A percentile compares a stretch with the other conserved stretches of the same genome.
These are phyloP conservation scores for Oryza glumipatula DNA, from an alignment of 176 grass and related monocot species.

Conservation along the genomic window DNA sequence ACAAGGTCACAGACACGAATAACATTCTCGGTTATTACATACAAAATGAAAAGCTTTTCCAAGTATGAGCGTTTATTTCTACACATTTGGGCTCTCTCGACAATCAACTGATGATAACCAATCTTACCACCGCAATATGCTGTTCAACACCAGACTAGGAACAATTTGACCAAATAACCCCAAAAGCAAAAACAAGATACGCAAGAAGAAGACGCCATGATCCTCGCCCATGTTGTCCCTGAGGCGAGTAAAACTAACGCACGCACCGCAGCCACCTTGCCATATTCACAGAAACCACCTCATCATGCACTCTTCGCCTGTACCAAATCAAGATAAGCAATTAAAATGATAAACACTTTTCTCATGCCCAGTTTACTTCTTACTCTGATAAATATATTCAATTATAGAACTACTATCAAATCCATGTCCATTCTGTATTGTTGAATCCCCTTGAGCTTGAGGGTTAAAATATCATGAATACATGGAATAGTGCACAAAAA, in stretches of 20 bases:
- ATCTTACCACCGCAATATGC: constrained; percentile 40
- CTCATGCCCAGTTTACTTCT: background rate
- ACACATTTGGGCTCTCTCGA: constrained; percentile 34
- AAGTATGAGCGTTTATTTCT: constrained; percentile 48
- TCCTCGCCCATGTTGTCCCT: constrained; percentile 25
- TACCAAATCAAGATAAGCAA: background rate
- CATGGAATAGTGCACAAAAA: background rate
- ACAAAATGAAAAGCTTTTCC: constrained; percentile 32
- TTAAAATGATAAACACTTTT: background rate
- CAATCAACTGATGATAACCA: constrained; percentile 30
- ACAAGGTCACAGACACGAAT: background rate
- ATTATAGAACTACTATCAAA: background rate
- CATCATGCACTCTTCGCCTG: constrained; percentile 52
- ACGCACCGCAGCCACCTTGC: constrained; percentile 15
- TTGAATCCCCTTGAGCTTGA: background rate
- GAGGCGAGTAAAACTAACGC: constrained; percentile 8
- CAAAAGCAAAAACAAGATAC: constrained; percentile 51
- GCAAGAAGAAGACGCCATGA: constrained; percentile 10
- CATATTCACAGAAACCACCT: constrained; percentile 45
- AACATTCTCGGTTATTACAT: background rate
- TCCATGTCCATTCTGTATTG: background rate
- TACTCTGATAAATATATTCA: background rate
- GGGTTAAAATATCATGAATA: background rate
- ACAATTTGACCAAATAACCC: constrained; percentile 41
- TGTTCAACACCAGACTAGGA: constrained; percentile 41